Percentiles rank a stretch among this genome's conserved stretches.
phyloP scores from a whole-genome alignment of 148 eudicot genomes.

The Rhododendron ferrugineum region DNA sequence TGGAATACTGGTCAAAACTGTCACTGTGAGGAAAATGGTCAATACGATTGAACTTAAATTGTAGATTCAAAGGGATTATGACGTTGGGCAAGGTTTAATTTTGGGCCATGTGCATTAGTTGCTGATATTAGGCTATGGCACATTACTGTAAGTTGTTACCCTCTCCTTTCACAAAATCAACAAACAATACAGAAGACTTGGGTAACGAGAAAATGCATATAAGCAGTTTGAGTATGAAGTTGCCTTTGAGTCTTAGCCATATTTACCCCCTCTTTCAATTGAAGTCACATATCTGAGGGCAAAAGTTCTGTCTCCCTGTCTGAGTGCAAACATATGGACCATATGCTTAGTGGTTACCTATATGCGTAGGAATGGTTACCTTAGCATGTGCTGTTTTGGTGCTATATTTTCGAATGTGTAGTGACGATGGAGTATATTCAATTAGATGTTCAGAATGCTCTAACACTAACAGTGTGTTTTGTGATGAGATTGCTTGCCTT shows the following conservation, averaged over 20 bases:
- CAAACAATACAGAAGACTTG: neutral
- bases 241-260: neutral
- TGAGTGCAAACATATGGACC: neutral
- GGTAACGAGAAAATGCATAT: neutral
- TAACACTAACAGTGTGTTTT: neutral
- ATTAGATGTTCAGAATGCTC: neutral
- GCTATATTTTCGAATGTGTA: neutral
- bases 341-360: neutral
- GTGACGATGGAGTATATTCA: too few relatives aligned
- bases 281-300: neutral
- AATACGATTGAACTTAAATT: neutral
- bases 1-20: neutral
- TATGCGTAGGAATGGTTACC: neutral
- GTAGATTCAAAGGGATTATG: neutral
- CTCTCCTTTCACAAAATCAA: neutral
- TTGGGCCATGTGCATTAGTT: neutral
- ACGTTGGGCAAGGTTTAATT: neutral
- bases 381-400: conserved; percentile 1
- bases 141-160: neutral
- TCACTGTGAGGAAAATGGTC: neutral
- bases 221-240: neutral
- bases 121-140: neutral
- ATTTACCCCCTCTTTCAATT: neutral
- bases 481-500: neutral
- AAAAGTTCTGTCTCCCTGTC: neutral